Base-by-base conservation (phyloP, 1,284 basidiomycete genomes). In the Ceratorhiza oryzae-sativae region DNA sequence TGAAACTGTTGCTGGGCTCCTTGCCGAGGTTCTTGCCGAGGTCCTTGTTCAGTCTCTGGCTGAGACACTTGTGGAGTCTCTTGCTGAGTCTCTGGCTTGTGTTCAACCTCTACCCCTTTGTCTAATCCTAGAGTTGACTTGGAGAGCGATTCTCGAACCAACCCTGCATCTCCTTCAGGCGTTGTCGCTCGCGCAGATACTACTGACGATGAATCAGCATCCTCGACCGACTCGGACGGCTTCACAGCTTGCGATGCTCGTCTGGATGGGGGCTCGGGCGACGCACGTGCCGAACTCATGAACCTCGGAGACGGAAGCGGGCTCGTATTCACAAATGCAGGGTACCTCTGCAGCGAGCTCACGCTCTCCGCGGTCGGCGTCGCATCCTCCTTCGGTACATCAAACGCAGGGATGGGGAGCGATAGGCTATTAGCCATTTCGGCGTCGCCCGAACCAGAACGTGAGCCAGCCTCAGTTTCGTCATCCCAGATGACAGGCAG, bases 401-500 rank as follows among this genome's bases (percentile, higher is more conserved):
- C 53, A 30, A 68, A 46, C 51, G 27, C 41, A 42, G 65, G 65
- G 42, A 68, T 46, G n/a, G 65, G 18, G 10, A 48, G 39, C n/a
- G 53, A 56, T 32, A 49, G 32, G 32, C 46, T 53, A 13, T 18
- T 5, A 18, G 34, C 4, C 8, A 48, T 13, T 2, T 20, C 20
- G 34, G 48, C 62, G 25, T 23, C 30, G 1, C 36, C 25, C 41
- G 53, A 68, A 25, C 36, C 49, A 32, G 65, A 20, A 25, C 53
- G 51, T 20, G 67, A 45, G 32, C 55, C 20, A 30, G 32, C 39
- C 56, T 68, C 36, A 2, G 58, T 60, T 25, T 63, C 36, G 59
- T 46, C 60, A 48, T 59, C 36, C 53, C 68, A 78, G 76, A 77
- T 77, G 1, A 73, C 72, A 34, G 77, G 78, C 71, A 78, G 77